phyloP scores from a whole-genome alignment of 208 protist species.

The Wallacemonas sp. region DNA sequence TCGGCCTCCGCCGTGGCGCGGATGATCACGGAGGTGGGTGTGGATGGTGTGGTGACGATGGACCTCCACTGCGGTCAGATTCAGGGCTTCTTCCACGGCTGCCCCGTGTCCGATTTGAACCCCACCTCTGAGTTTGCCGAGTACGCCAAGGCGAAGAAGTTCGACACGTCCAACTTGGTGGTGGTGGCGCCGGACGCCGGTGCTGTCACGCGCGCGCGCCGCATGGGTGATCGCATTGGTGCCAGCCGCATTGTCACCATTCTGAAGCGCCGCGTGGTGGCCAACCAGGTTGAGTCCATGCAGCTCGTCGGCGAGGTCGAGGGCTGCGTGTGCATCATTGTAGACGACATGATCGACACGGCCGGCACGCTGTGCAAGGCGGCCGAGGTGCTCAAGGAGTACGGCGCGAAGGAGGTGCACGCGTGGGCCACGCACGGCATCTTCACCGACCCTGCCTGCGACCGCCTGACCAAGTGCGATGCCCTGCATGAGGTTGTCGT shows the following conservation, averaged over 20 bases:
- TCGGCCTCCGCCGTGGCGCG: constrained; percentile 94
- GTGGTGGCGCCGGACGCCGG: constrained; percentile 97
- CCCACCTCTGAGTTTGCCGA: constrained; percentile 85
- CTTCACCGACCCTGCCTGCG: constrained; percentile 92
- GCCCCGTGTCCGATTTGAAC: constrained; percentile 93
- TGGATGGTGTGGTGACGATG: constrained; percentile 92
- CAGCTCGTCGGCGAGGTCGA: constrained; percentile 95
- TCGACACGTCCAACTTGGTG: constrained; percentile 78
- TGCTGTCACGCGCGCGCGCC: constrained; percentile 92
- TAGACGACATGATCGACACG: constrained; percentile 99
- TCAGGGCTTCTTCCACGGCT: constrained; percentile 96
- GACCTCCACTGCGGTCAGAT: constrained; percentile 96
- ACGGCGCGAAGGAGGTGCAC: constrained; percentile 94
- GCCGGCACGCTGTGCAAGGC: constrained; percentile 94
- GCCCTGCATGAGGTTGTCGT: constrained; percentile 93
- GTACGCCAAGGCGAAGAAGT: constrained; percentile 77
- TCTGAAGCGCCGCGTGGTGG: constrained; percentile 93
- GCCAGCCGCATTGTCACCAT: constrained; percentile 94
- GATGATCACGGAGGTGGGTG: constrained; percentile 91
- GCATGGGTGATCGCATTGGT: constrained; percentile 79
- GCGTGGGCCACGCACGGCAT: constrained; percentile 95
- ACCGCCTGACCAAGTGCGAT: constrained; percentile 87
- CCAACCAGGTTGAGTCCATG: constrained; percentile 93
- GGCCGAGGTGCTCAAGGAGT: constrained; percentile 93
- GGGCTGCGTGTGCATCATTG: constrained; percentile 94